Evolutionary conservation across 331 rosid genomes (phyloP).

Genomic region (Pyracantha coccinea): DNA sequence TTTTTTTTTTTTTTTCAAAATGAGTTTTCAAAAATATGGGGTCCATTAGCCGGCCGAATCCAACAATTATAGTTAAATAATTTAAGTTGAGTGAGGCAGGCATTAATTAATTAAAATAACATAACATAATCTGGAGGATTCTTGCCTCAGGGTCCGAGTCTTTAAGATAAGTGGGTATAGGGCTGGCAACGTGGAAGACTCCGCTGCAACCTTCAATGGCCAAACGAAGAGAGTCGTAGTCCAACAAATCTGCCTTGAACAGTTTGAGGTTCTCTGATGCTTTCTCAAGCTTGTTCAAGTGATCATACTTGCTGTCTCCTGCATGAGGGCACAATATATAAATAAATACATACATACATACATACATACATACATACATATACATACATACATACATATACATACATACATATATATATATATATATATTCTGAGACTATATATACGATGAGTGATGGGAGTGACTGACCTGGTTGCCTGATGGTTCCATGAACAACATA

Average conservation of each 20-base stretch:
- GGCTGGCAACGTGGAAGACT: conserved; percentile 14
- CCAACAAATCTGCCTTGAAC: conserved; percentile 8
- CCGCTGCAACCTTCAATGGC: conserved; percentile 6
- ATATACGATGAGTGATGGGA: too few species aligned
- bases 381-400: background rate
- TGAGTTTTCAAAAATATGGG: too few species aligned
- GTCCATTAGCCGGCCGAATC: too few species aligned
- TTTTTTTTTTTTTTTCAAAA: too few species aligned
- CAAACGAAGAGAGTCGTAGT: background rate
- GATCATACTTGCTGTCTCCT: background rate
- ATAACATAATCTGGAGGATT: too few species aligned
- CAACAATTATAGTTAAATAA: too few species aligned
- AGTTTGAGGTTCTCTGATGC: conserved; percentile 4
- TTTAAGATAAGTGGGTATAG: background rate
- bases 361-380: too few species aligned
- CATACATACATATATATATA: too few species aligned
- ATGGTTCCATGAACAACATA: conserved; percentile 31
- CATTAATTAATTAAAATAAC: too few species aligned
- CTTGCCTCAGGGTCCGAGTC: background rate
- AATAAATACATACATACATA: too few species aligned
- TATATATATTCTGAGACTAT: too few species aligned
- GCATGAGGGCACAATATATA: background rate
- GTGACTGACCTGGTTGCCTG: conserved; percentile 17
- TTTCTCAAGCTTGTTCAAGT: conserved; percentile 11
- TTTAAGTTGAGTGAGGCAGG: too few species aligned